Evolutionary conservation across 2,329 filamentous ascomycete genomes (phyloP), one percentile per base, ranked within the genome.

Genomic region (Pseudogymnoascus pannorum): DNA sequence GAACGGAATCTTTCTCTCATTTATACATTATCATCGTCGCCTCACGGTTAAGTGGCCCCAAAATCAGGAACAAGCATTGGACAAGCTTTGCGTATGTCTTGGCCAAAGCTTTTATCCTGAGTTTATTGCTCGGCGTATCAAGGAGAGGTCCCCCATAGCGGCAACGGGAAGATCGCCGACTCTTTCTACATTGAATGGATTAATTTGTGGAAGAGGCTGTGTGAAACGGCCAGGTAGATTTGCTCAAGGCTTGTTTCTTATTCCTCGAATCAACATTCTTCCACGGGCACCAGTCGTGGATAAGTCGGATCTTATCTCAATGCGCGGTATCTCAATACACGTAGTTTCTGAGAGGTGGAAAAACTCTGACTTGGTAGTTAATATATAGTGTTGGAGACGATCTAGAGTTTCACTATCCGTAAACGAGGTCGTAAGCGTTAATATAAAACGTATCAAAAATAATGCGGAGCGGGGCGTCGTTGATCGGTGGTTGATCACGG

Each of bases 71-170:
- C 44, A 51, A 51, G 44, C 44, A 29, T 29, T 16, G n/a, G 44
- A 29, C 44, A 51, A 51, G 44, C 44, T 29, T 51, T 51, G n/a
- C 14, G 29, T 51, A n/a, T 51, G n/a, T 29, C 44, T 51, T 51
- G n/a, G 44, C 44, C 18, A 18, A 51, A 51, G 44, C 24, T 51
- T 51, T 51, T 18, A 51, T 29, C 11, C 8, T 29, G 2, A 51
- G 2, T 51, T 29, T 2, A 29, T 31, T 51, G 44, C n/a, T 7
- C 44, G 4, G 14, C 24, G n/a, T 51, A 51, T 51, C 14, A 51
- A 51, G 3, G 9, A 29, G 7, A 16, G 14, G n/a, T 14, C 26
- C 16, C 14, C 24, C 24, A 51, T 51, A 29, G n/a, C 24, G 44
- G 44, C 44, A 29, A 8, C n/a, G 11, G 44, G 44, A n/a, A 22